phyloP scores from a whole-genome alignment of 768 basidiomycete species.

The Hygrophoropsis aurantiaca region DNA sequence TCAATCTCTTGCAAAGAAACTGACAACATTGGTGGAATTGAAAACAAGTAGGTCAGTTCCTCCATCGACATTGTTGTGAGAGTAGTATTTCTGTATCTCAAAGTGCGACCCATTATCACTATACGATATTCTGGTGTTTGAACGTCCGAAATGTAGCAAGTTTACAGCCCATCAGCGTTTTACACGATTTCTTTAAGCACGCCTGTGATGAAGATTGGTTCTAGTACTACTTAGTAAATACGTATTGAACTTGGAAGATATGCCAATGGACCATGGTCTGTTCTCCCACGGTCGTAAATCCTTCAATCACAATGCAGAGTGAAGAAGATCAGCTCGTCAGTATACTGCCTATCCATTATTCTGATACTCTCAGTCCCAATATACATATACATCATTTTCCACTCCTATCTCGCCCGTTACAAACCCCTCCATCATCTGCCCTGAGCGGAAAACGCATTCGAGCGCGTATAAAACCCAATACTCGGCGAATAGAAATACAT shows the following conservation, averaged over 20 bases:
- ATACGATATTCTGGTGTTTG: no score
- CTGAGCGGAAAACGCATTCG: conserved; percentile 74
- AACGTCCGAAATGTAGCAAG: no score
- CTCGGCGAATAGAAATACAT: conserved; percentile 70
- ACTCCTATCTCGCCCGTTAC: conserved; percentile 68
- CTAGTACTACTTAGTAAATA: conserved; percentile 60
- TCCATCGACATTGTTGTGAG: no score
- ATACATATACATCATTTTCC: conserved; percentile 84
- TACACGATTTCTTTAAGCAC: conserved; percentile 26
- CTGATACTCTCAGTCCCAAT: conserved; percentile 58
- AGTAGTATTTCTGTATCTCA: no score
- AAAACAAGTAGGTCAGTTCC: neutral
- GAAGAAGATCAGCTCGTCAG: conserved; percentile 62
- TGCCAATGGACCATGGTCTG: no score
- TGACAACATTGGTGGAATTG: no score
- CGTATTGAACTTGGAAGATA: no score
- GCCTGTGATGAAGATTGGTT: conserved; percentile 60
- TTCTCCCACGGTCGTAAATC: no score
- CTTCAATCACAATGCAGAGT: no score
- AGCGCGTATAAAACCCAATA: conserved; percentile 67
- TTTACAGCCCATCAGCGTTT: neutral
- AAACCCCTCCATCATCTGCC: conserved; percentile 72
- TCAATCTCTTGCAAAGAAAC: neutral
- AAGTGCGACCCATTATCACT: no score
- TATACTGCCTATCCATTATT: conserved; percentile 71